These are phyloP conservation scores for Chrysanthemum makinoi DNA, from an alignment of 129 eudicot genomes.

Conservation along the genomic window DNA sequence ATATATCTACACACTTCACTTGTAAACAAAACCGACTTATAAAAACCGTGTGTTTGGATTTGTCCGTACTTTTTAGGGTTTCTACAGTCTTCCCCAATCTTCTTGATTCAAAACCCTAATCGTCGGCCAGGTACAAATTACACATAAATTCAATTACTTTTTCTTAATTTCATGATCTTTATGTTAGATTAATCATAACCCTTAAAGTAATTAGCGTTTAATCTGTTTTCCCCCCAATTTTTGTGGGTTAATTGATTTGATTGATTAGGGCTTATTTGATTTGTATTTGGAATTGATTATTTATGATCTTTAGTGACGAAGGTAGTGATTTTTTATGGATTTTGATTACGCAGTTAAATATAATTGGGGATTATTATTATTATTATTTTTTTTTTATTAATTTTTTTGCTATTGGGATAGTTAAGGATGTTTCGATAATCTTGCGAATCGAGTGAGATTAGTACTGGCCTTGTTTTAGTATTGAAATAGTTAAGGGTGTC, in stretches of 20 bases:
- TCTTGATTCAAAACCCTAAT: constrained; percentile 42
- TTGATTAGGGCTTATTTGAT: too few species aligned
- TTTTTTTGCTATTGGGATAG: too few species aligned
- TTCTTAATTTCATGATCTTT: neutral
- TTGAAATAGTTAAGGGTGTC: too few species aligned
- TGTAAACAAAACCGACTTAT: constrained; percentile 25
- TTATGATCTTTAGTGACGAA: too few species aligned
- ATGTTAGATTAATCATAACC: neutral
- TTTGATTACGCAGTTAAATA: too few species aligned
- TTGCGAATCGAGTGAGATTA: too few species aligned
- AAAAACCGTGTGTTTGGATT: constrained; percentile 22
- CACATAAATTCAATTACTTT: neutral
- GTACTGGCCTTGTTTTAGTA: too few species aligned
- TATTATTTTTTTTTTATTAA: too few species aligned
- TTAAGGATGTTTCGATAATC: too few species aligned
- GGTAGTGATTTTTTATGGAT: too few species aligned
- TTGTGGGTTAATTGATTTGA: neutral
- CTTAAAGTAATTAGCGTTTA: neutral
- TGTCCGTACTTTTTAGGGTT: constrained; percentile 44
- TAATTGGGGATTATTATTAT: too few species aligned
- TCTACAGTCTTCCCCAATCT: neutral
- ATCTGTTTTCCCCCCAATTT: neutral
- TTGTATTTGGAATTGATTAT: neutral
- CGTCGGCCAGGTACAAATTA: constrained; percentile 42
- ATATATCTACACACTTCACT: constrained; percentile 6